A percentile compares a stretch with the other conserved stretches of the same genome.
phyloP scores from a whole-genome alignment of 305 asterid species.

The Nicotiana rustica region DNA sequence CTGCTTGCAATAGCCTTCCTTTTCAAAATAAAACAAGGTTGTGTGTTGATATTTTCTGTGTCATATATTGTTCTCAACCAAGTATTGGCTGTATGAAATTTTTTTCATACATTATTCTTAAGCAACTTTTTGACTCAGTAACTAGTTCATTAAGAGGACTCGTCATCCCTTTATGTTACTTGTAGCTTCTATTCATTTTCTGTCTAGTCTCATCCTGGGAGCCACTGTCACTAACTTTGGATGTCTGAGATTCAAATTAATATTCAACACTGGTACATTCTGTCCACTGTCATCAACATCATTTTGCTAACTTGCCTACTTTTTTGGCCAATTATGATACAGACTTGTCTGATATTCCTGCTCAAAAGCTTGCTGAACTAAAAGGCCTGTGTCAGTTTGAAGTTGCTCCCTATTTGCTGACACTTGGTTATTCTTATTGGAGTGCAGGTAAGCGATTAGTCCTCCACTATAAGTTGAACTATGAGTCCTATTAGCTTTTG shows the following conservation, averaged over 20 bases:
- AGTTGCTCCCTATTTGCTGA: conserved; percentile 74
- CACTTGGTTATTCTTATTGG: conserved; percentile 93
- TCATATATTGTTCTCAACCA: neutral
- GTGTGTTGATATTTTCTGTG: neutral
- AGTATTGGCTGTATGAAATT: neutral
- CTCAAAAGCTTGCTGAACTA: conserved; percentile 69
- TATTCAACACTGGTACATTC: neutral
- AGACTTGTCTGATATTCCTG: conserved; percentile 84
- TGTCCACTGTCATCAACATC: conserved; percentile 5
- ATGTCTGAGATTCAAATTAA: conserved; percentile 23
- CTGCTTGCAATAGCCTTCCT: neutral
- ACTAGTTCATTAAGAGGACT: neutral
- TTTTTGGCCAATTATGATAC: conserved; percentile 36
- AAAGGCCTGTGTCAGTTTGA: conserved; percentile 68
- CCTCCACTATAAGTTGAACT: neutral
- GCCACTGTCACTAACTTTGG: neutral
- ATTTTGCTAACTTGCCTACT: neutral
- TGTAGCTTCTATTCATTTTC: conserved; percentile 22
- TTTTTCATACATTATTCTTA: neutral
- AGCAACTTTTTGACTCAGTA: neutral
- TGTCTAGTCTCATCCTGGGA: conserved; percentile 1
- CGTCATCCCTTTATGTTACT: neutral
- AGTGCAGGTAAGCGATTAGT: conserved; percentile 63
- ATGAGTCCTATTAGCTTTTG: neutral
- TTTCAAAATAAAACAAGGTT: neutral